phyloP scores from a whole-genome alignment of 352 stramenopile species.

The Blastocystis sp. region DNA sequence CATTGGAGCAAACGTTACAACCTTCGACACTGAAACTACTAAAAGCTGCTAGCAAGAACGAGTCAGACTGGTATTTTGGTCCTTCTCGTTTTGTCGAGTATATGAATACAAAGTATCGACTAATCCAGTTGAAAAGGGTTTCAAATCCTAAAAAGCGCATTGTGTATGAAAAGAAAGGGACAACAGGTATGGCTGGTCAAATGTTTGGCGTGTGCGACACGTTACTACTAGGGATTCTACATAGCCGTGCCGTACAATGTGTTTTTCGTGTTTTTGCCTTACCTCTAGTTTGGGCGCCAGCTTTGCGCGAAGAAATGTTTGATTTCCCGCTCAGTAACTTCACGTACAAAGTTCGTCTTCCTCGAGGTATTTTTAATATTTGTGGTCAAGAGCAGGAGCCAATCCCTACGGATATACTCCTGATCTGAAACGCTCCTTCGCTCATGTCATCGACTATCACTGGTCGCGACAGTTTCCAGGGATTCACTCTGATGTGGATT shows the following conservation, averaged over 20 bases:
- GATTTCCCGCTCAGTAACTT: slow-evolving; percentile 5
- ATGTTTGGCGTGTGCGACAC: slow-evolving; percentile 22
- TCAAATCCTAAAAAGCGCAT: not conserved
- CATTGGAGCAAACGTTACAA: too few species aligned
- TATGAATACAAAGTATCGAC: slow-evolving; percentile 21
- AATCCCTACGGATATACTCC: not conserved
- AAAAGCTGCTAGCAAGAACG: not conserved
- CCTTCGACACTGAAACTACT: not conserved
- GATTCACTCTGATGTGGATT: not conserved
- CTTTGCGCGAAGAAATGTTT: not conserved
- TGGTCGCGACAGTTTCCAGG: not conserved
- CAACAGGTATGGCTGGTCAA: slow-evolving; percentile 46
- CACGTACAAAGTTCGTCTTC: not conserved
- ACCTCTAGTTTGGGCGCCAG: slow-evolving; percentile 13
- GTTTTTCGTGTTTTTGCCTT: not conserved
- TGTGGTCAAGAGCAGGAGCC: not conserved
- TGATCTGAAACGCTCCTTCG: not conserved
- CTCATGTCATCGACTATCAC: slow-evolving; percentile 22
- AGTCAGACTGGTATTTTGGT: not conserved
- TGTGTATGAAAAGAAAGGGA: slow-evolving; percentile 41
- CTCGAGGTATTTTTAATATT: not conserved
- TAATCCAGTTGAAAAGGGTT: not conserved
- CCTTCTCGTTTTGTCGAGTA: not conserved
- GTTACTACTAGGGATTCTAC: not conserved
- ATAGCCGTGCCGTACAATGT: slow-evolving; percentile 20